Base-by-base conservation (phyloP, 768 basidiomycete species). In the Pluteus cervinus region DNA sequence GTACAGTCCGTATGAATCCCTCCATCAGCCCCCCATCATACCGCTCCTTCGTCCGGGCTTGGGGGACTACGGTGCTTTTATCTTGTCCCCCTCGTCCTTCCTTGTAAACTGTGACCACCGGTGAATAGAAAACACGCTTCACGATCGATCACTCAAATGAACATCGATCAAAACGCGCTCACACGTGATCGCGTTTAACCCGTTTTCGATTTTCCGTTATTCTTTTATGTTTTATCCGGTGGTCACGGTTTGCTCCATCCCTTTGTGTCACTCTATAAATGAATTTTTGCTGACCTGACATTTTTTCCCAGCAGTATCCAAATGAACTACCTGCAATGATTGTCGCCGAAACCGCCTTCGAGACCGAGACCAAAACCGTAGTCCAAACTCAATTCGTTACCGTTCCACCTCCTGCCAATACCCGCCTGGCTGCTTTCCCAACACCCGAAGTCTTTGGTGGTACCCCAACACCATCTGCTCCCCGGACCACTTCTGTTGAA, bases 31-130 rank as follows among this genome's bases (percentile, higher is more conserved):
- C 61, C 51, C 61, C 61, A 51, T 51, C 49, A 45, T 63, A 64
- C 62, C 69, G 73, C 78, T 79, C 83, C 82, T 81, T 85, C 81
- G 80, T 81, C 81, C 74, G 84, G 84, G 84, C 81, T 85, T 77
- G 82, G 85, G 86, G 84, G 82, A 81, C 76, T 71, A 76, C 75
- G 79, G 79, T 73, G 65, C 71, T 66, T 68, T 66, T 63, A 66
- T 71, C 63, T 76, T 68, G 78, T 84, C 81, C 82, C 83, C 82
- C 81, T 78, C 63, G 79, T 79, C 76, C 58, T 56, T 51, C 50
- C 50, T 44, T 49, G 53, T 54, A 52, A 58, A 54, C 58, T 53
- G 51, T 53, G 62, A 54, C 54, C 68, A 59, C 57, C 60, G 60
- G 51, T 52, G 50, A 49, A 52, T 57, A 44, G 49, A 48, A 46